A percentile compares a stretch with the other conserved stretches of the same genome.
Evolutionary conservation across 2,329 filamentous ascomycete genomes (phyloP).

Genomic region (Furcasterigmium furcatum): DNA sequence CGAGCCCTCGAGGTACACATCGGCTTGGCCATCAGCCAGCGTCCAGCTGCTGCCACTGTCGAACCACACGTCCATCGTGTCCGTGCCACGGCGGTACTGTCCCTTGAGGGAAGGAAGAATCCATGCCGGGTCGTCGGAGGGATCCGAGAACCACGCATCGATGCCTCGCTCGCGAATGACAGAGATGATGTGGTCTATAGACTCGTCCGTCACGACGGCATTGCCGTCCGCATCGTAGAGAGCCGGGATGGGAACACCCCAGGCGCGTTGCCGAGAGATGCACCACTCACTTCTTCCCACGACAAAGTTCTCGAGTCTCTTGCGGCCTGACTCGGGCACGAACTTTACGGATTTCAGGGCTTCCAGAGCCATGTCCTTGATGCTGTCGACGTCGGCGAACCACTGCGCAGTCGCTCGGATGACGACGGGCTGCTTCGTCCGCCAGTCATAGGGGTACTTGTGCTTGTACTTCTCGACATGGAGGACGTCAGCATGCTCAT

Average conservation of each 20-base stretch:
- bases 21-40: constrained; percentile 55
- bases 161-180: constrained; percentile 74
- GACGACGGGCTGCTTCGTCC: constrained; percentile 89
- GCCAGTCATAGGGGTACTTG: constrained; percentile 98
- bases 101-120: constrained; percentile 58
- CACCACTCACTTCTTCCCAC: constrained; percentile 93
- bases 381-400: constrained; percentile 88
- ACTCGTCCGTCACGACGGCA: constrained; percentile 75
- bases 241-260: constrained; percentile 95
- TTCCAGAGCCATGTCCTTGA: constrained; percentile 70
- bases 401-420: constrained; percentile 92
- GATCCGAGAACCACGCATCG: constrained; percentile 94
- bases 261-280: constrained; percentile 91
- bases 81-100: constrained; percentile 71
- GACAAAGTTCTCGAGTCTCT: constrained; percentile 80
- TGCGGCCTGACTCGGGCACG: constrained; percentile 70
- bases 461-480: constrained; percentile 71
- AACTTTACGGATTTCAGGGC: constrained; percentile 73
- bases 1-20: constrained; percentile 90
- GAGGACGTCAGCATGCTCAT: constrained; percentile 55
- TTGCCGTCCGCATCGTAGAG: constrained; percentile 72
- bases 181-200: constrained; percentile 79
- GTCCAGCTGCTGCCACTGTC: constrained; percentile 96
- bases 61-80: constrained; percentile 99
- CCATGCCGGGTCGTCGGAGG: constrained; percentile 73